Evolutionary conservation across 2,329 filamentous ascomycete species (phyloP), one percentile per base, ranked within the genome.

Genomic region (Diplodia intermedia): DNA sequence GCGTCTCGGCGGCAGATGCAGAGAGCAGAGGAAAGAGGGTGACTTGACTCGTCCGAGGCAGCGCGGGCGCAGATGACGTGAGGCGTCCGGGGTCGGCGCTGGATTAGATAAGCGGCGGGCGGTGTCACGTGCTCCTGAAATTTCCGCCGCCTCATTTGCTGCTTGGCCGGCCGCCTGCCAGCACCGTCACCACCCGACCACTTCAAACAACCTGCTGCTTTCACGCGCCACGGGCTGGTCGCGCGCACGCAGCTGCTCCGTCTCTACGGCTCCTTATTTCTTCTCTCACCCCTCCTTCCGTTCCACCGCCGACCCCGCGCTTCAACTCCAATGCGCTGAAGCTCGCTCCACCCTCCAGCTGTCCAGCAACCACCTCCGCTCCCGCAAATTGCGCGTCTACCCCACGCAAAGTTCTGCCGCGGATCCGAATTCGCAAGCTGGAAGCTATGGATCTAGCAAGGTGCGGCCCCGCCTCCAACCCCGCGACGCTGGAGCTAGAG

Each of bases 391-490:
- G 66, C 57, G 54, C 67, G 67, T 61, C 47, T 66, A 53, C 53
- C 56, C 26, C n/a, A 31, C 33, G 20, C 57, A 55, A 36, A 36
- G 14, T 43, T 65, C 50, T 40, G 60, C 31, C 29, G 47, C 49
- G 55, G 54, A 53, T 23, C 33, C 18, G 18, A 47, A 57, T 8
- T 54, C 23, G 60, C 67, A 33, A 26, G 65, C 40, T 47, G 49
- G 49, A 40, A 57, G 26, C 55, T 54, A 68, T 69, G 43, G 75
- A 75, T 56, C 62, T 76, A 36, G 74, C 74, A 12, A 73, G 72
- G 75, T 76, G 70, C 60, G 62, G 60, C 52, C 26, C 11, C 15
- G 7, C 31, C 15, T 65, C 69, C 70, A 69, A 74, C 69, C 69
- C 67, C 65, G 69, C 9, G 2, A 31, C 7, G 15, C 33, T 66